Evolutionary conservation across 1,284 basidiomycete species (phyloP).

Genomic region (Sphaerobolus stellatus): DNA sequence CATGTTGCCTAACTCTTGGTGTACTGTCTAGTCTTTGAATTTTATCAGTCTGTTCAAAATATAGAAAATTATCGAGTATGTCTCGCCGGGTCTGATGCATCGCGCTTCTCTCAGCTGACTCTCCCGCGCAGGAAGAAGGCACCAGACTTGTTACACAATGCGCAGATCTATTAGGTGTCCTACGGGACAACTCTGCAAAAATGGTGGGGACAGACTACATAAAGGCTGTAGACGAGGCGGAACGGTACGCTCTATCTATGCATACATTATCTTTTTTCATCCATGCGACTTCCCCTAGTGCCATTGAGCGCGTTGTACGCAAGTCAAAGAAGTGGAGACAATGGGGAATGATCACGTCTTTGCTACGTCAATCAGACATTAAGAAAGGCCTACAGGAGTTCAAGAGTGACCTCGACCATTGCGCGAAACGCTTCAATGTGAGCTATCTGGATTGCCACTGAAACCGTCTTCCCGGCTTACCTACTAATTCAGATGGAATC

Average conservation of each 20-base stretch:
- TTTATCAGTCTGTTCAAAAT: no score
- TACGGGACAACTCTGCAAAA: conserved; percentile 34
- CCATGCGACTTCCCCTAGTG: conserved; percentile 24
- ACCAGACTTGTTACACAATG: conserved; percentile 36
- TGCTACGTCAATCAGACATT: conserved; percentile 40
- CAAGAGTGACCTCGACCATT: conserved; percentile 38
- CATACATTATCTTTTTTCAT: neutral
- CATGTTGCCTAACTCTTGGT: no score
- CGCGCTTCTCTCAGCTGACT: no score
- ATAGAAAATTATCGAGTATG: no score
- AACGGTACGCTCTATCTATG: conserved; percentile 28
- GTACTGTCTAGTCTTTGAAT: no score
- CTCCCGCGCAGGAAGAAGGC: conserved; percentile 41
- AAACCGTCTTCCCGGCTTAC: neutral
- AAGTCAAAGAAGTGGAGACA: conserved; percentile 39
- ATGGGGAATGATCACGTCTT: conserved; percentile 37
- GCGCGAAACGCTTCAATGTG: conserved; percentile 20
- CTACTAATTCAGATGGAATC: neutral
- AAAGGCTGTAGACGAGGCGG: conserved; percentile 37
- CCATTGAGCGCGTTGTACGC: conserved; percentile 32
- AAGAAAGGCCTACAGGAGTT: conserved; percentile 39
- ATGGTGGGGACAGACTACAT: conserved; percentile 33
- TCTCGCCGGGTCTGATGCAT: no score
- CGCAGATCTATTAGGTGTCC: conserved; percentile 29
- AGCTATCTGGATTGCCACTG: neutral